Base-by-base conservation (phyloP, 169 alveolate genomes). In the Plasmodium malariae region DNA sequence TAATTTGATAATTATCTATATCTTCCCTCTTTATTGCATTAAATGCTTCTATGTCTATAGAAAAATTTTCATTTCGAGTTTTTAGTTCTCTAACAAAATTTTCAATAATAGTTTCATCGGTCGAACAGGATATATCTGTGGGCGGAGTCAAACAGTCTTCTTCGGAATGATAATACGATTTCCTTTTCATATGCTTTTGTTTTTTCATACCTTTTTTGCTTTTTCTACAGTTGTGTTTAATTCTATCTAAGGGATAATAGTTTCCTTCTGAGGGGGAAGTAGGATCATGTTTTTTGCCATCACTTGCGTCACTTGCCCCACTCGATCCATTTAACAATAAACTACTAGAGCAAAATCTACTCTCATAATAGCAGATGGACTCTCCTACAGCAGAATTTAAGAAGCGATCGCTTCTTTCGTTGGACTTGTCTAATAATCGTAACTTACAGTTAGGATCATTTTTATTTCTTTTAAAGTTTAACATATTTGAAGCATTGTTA, bases 51-150 rank as follows among this genome's bases (percentile, higher is more conserved):
- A 86, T 49, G 40, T 69, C 65, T 26, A 60, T 62, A n/a, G 48
- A 86, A 3, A 86, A 24, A 3, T 26, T 34, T 59, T 86, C 92
- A 51, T 69, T 86, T 5, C 51, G 40, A 3, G 54, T 86, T 36
- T 70, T 71, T 11, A 86, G 24, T 21, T 69, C 60, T 26, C 70
- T 17, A 1, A 40, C 11, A 86, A 86, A 86, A 32, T 86, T 37
- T 0, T 68, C 87, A 11, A 86, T 57, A 17, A 51, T 70, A 11
- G 28, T 43, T 30, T 57, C 73, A 37, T 72, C 74, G 17, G 67
- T 86, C 48, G 63, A 86, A 24, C 67, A 60, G 28, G 63, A 37
- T 3, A 14, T 21, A 45, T 54, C 57, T 2, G 49, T 70, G 6
- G 60, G 32, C 26, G 32, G 17, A 4, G 60, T 63, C 48, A 62